Base-by-base conservation (phyloP, 768 basidiomycete genomes). In the Termitomyces sp. region DNA sequence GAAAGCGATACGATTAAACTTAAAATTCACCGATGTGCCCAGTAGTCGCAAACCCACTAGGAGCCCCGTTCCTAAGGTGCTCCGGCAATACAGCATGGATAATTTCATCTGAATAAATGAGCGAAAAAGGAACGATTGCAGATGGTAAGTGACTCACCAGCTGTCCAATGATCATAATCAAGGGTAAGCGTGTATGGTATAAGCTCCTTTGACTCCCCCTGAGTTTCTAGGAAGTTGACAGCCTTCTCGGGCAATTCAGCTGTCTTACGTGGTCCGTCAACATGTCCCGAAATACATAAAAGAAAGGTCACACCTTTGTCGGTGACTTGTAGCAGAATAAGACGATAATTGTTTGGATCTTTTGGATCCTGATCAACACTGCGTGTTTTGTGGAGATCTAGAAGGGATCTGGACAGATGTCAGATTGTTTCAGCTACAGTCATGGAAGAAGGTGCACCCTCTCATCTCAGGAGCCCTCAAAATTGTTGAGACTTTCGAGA, bases 131-230 rank as follows among this genome's bases (percentile, higher is more conserved):
- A 3, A 44, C 13, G 16, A 38, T 27, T 15, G 20, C 33, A 45
- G 3, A 56, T 22, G 3, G 18, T 38, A 36, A 53, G 33, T 43
- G 12, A 59, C 58, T 41, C 62, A 93, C 94, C 88, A 44, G 91
- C 82, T 2, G 82, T 86, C 96, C 96, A 98, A 68, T 92, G 88
- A 64, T 89, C 79, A 66, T 98, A 98, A 53, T 82, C 79, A 40
- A 98, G 71, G 22, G 85, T 70, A 39, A 98, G 57, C 0, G 70
- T 72, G 63, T 91, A 81, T 15, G 73, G 70, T 7, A 81, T 74
- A n/a, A 92, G 64, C 6, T 80, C 82, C 35, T 74, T 76, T 3
- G 13, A 31, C 23, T 32, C 54, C 5, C 78, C 68, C 60, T 87
- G 79, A n/a, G 70, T 68, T 25, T 76, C 68, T 53, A 97, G 67